Conservation (phyloP, 2,329 filamentous ascomycete genomes). For the Trichophyton simii region DNA sequence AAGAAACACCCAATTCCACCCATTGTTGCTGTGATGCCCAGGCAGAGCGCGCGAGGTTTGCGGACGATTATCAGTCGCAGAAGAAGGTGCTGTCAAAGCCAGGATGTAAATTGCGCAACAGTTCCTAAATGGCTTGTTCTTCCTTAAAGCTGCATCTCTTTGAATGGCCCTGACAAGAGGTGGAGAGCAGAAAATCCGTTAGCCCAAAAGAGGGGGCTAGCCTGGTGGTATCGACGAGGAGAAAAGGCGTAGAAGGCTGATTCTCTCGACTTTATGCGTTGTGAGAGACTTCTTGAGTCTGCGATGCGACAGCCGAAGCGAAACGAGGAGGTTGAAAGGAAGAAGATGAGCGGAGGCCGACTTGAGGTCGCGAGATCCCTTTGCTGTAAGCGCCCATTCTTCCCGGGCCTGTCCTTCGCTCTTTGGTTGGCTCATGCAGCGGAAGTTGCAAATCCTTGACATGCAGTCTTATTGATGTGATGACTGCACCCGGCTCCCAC, state of each 20-base stretch:
- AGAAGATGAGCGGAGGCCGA: neutral
- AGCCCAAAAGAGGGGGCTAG: neutral
- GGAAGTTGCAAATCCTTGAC: slow-evolving; percentile 1
- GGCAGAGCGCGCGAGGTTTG: neutral
- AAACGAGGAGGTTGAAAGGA: neutral
- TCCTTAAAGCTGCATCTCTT: neutral
- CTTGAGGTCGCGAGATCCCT: neutral
- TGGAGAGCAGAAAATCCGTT: neutral
- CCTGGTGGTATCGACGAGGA: neutral
- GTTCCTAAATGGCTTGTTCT: neutral
- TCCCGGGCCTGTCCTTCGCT: neutral
- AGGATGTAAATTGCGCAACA: neutral
- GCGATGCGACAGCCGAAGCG: neutral
- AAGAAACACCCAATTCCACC: slow-evolving; percentile 22
- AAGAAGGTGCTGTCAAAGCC: neutral
- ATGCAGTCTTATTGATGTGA: slow-evolving; percentile 1
- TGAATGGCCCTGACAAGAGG: neutral
- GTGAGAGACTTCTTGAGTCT: neutral
- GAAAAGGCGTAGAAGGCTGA: neutral
- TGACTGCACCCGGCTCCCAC: neutral
- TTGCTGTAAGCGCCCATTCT: slow-evolving; percentile 5
- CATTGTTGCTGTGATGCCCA: slow-evolving; percentile 3
- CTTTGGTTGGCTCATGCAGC: neutral
- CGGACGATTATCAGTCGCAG: neutral
- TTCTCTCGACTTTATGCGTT: neutral